A percentile compares a stretch with the other conserved stretches of the same genome.
phyloP scores from a whole-genome alignment of 768 basidiomycete genomes.

The Trametopsis cervina region DNA sequence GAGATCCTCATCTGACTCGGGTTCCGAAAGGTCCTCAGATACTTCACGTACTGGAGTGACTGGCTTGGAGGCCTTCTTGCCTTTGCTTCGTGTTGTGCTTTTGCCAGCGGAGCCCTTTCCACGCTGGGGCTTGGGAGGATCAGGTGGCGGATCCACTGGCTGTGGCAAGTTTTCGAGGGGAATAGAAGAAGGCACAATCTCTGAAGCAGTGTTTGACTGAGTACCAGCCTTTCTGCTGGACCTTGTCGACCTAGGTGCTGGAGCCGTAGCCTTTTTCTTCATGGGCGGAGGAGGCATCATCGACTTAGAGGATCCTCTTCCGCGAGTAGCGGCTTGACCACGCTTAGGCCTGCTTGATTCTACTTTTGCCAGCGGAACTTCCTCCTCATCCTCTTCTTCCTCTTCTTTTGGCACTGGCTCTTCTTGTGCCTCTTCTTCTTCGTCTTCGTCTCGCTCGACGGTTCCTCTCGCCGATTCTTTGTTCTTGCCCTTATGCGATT shows the following conservation, averaged over 20 bases:
- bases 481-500: neutral
- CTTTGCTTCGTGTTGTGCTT: neutral
- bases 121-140: constrained; percentile 6
- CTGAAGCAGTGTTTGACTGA: constrained; percentile 19
- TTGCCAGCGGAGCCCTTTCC: neutral
- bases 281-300: constrained; percentile 4
- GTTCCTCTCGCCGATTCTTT: neutral
- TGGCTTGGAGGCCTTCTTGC: constrained; percentile 3
- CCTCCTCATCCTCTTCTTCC: constrained; percentile 34
- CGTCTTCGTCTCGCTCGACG: neutral
- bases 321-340: neutral
- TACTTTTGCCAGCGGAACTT: constrained; percentile 35
- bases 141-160: constrained; percentile 4
- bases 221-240: neutral
- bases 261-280: constrained; percentile 8
- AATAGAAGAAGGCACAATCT: constrained; percentile 50
- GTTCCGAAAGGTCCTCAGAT: neutral
- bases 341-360: constrained; percentile 13
- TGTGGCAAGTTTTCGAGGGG: constrained; percentile 42
- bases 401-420: constrained; percentile 16
- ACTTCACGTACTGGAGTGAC: neutral
- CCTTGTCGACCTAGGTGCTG: neutral
- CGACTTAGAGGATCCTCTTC: constrained; percentile 18
- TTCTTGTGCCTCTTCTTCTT: neutral
- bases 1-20: constrained; percentile 24